phyloP scores from a whole-genome alignment of 2,329 filamentous ascomycete species.

The Diatrype stigma region DNA sequence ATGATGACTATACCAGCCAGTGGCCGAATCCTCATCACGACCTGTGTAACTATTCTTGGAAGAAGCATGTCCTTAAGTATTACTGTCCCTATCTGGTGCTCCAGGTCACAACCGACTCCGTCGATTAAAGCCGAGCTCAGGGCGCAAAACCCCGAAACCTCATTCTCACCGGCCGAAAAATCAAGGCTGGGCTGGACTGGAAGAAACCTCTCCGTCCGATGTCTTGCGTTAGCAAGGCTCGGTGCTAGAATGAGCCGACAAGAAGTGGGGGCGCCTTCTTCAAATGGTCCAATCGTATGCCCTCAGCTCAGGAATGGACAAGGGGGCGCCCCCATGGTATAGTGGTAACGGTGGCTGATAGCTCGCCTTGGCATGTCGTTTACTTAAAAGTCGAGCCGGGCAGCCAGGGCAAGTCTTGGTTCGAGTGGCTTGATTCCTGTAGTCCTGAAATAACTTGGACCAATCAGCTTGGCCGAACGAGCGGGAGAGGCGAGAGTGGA shows the following conservation, averaged over 20 bases:
- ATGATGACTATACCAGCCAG: not conserved
- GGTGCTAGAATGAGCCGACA: slow-evolving; percentile 24
- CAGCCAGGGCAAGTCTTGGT: not conserved
- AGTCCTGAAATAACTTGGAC: not conserved
- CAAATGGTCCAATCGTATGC: not conserved
- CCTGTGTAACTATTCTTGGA: too few relatives aligned
- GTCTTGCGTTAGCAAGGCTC: slow-evolving; percentile 13
- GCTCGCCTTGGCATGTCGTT: too few relatives aligned
- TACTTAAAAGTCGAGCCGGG: not conserved
- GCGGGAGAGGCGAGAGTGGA: not conserved
- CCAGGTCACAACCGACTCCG: too few relatives aligned
- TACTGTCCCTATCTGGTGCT: too few relatives aligned
- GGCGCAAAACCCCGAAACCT: too few relatives aligned
- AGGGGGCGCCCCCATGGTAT: not conserved
- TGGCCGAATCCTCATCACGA: not conserved
- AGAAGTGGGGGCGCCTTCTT: not conserved
- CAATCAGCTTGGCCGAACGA: not conserved
- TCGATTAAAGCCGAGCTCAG: not conserved
- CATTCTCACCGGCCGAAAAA: not conserved
- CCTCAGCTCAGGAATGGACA: not conserved
- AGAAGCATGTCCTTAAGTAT: too few relatives aligned
- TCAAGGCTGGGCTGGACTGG: too few relatives aligned
- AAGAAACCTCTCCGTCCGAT: not conserved
- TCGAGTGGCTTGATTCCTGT: not conserved
- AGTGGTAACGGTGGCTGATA: not conserved